Conservation (phyloP, 2,329 filamentous ascomycete genomes). For the Biscogniauxia sp. region DNA sequence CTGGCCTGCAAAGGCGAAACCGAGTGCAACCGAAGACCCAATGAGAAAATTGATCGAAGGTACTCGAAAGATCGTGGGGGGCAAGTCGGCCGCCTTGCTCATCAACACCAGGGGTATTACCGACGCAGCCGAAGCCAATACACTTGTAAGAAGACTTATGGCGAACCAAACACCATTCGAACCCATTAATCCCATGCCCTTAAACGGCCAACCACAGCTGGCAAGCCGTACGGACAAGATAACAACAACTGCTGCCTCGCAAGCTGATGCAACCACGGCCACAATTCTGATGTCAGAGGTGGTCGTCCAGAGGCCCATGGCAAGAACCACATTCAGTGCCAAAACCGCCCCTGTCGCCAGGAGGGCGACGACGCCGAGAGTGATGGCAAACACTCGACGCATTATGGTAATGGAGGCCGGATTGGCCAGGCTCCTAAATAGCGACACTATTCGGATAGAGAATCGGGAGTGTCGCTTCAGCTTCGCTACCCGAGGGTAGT, state of each 20-base stretch:
- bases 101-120: slow-evolving; percentile 41
- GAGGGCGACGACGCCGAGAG: slow-evolving; percentile 37
- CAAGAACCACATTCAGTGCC: slow-evolving; percentile 41
- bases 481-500: no score
- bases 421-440: slow-evolving; percentile 1
- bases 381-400: slow-evolving; percentile 33
- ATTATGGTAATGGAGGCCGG: slow-evolving; percentile 32
- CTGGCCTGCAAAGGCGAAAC: slow-evolving; percentile 45
- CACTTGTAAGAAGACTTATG: slow-evolving; percentile 34
- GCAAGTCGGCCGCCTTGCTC: slow-evolving; percentile 30
- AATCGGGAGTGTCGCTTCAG: no score
- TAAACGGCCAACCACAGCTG: slow-evolving; percentile 28
- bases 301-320: slow-evolving; percentile 31
- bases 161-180: slow-evolving; percentile 36
- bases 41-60: slow-evolving; percentile 38
- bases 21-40: slow-evolving; percentile 45
- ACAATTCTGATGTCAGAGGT: slow-evolving; percentile 33
- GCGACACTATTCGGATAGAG: no score
- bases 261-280: slow-evolving; percentile 37
- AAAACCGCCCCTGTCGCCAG: slow-evolving; percentile 40
- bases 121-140: slow-evolving; percentile 46
- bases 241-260: slow-evolving; percentile 38
- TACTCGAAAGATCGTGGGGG: slow-evolving; percentile 33
- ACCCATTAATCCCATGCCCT: slow-evolving; percentile 20
- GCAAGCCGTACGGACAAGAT: slow-evolving; percentile 34